Conservation (phyloP, 768 basidiomycete genomes). For the Suillus hirtellus region DNA sequence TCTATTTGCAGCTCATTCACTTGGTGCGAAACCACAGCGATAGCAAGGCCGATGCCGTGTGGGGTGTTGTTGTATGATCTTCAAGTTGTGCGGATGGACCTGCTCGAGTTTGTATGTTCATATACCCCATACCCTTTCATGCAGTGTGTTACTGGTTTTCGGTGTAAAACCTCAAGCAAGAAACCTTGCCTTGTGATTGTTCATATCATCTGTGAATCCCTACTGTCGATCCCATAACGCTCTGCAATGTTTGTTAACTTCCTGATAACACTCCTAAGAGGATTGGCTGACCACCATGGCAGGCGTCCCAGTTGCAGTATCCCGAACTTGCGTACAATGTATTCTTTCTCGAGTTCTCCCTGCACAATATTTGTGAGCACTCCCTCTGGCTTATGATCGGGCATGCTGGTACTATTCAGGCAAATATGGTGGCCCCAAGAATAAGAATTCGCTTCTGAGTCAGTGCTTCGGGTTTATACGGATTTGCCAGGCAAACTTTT, state of each 20-base stretch:
- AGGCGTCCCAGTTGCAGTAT: neutral
- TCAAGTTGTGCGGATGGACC: neutral
- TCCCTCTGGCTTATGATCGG: neutral
- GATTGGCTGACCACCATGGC: neutral
- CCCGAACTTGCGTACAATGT: neutral
- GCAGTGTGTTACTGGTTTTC: neutral
- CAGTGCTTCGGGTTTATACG: neutral
- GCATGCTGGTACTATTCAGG: neutral
- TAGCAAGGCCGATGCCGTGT: neutral
- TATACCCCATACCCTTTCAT: neutral
- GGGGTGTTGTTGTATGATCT: neutral
- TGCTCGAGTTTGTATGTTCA: neutral
- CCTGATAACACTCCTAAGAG: neutral
- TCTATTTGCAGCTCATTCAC: neutral
- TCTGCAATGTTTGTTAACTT: neutral
- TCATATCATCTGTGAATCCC: neutral
- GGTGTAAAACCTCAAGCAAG: neutral
- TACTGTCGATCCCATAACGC: neutral
- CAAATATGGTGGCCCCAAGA: neutral
- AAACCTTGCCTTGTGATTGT: neutral
- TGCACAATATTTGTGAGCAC: neutral
- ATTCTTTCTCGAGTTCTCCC: neutral
- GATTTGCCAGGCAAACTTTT: neutral
- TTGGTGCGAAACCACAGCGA: slow-evolving; percentile 6
- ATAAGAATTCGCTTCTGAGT: neutral